phyloP scores from a whole-genome alignment of 257 asterid species.

The Datura wrightii region DNA sequence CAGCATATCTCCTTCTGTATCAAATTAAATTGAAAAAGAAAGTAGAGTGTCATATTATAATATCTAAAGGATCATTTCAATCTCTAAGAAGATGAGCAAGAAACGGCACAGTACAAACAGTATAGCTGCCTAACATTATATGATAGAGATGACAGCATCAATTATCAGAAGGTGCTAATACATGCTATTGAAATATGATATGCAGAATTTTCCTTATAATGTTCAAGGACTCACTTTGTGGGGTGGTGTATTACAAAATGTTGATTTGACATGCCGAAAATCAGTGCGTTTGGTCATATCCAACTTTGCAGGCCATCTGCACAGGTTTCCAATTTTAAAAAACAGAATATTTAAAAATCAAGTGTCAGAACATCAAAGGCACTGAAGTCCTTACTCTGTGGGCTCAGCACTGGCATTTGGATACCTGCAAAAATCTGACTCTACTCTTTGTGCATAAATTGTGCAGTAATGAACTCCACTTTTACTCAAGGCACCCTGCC shows the following conservation, averaged over 20 bases:
- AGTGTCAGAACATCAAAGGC: constrained; percentile 36
- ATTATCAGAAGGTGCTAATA: constrained; percentile 20
- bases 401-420: constrained; percentile 77
- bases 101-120: neutral
- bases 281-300: constrained; percentile 96
- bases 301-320: constrained; percentile 93
- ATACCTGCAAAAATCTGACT: constrained; percentile 84
- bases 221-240: constrained; percentile 66
- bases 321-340: constrained; percentile 32
- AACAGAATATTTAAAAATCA: constrained; percentile 1
- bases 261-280: constrained; percentile 76
- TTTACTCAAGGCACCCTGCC: constrained; percentile 93
- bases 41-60: neutral
- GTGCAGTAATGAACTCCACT: constrained; percentile 86
- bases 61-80: constrained; percentile 8
- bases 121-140: constrained; percentile 8
- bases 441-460: constrained; percentile 75
- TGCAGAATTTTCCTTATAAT: neutral
- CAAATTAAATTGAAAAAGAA: constrained; percentile 25
- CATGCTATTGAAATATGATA: constrained; percentile 24
- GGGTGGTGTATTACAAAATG: constrained; percentile 73
- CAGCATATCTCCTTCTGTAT: constrained; percentile 88
- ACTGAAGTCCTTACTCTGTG: constrained; percentile 60
- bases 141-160: neutral
- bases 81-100: neutral